Evolutionary conservation across 192 early-diverging fungal species (phyloP).

Genomic region (Gonapodya prolifera): DNA sequence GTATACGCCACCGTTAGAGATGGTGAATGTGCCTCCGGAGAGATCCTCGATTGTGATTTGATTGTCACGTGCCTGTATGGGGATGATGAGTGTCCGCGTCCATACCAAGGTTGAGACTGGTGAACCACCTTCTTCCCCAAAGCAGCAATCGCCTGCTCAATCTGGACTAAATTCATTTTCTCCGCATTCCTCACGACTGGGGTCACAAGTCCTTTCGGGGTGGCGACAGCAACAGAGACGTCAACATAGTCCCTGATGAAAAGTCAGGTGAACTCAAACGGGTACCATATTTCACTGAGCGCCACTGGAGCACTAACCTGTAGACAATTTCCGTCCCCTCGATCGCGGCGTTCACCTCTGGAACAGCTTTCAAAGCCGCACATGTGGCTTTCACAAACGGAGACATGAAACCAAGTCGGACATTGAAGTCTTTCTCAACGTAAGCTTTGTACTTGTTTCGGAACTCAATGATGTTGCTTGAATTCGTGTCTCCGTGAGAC

Average conservation of each 20-base stretch:
- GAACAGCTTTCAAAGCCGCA: conserved; percentile 75
- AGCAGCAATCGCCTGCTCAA: conserved; percentile 82
- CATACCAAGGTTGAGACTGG: background rate
- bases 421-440: conserved; percentile 82
- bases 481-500: background rate
- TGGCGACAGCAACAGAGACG: conserved; percentile 90
- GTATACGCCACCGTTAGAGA: conserved; percentile 98
- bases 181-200: conserved; percentile 91
- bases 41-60: conserved; percentile 96
- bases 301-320: background rate
- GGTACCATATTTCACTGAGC: no score
- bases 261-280: background rate
- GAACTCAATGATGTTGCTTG: conserved; percentile 74
- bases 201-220: conserved; percentile 97
- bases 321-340: conserved; percentile 85
- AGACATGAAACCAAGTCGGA: conserved; percentile 98
- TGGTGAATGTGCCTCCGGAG: conserved; percentile 97
- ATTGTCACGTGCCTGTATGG: conserved; percentile 76
- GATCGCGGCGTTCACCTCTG: conserved; percentile 89
- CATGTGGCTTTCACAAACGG: conserved; percentile 89
- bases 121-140: conserved; percentile 60
- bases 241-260: conserved; percentile 75
- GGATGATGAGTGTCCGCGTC: background rate
- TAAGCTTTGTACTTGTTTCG: conserved; percentile 89
- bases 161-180: conserved; percentile 68